These are phyloP conservation scores for Rhizophagus clarus DNA, from an alignment of 192 early-diverging fungal species.

Conservation along the genomic window DNA sequence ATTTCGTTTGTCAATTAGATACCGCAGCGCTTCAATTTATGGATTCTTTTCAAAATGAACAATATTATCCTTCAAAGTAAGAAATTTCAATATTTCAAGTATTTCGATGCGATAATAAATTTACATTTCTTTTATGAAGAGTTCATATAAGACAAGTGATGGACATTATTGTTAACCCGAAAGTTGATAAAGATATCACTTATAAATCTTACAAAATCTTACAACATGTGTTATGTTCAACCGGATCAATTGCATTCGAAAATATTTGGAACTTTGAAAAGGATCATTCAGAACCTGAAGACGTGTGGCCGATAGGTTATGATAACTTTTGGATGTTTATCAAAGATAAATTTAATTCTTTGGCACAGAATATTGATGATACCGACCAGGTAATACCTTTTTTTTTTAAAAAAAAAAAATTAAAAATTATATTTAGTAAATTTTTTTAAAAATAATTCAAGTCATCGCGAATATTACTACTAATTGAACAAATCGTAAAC, in stretches of 20 bases:
- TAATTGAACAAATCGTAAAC: neutral
- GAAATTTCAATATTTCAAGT: neutral
- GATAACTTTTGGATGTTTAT: slow-evolving; percentile 25
- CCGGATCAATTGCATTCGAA: slow-evolving; percentile 13
- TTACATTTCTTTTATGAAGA: neutral
- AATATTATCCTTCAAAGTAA: slow-evolving; percentile 17
- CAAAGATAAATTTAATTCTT: neutral
- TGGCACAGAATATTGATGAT: neutral
- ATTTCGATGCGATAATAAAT: neutral
- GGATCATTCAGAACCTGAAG: neutral
- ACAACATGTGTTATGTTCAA: slow-evolving; percentile 25
- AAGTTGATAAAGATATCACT: neutral
- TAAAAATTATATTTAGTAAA: no score
- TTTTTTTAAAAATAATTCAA: no score
- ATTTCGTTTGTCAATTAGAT: neutral
- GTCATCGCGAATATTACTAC: neutral
- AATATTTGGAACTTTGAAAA: slow-evolving; percentile 7
- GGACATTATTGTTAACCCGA: slow-evolving; percentile 14
- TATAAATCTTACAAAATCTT: slow-evolving; percentile 7
- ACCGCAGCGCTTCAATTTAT: slow-evolving; percentile 14
- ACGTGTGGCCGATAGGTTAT: slow-evolving; percentile 3
- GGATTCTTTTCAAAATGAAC: slow-evolving; percentile 24
- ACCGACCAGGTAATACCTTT: neutral
- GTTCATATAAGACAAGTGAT: slow-evolving; percentile 16
- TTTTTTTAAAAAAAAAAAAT: no score